These are phyloP conservation scores for Speleostelium caveatum DNA, from an alignment of 78 protist species.

Conservation along the genomic window DNA sequence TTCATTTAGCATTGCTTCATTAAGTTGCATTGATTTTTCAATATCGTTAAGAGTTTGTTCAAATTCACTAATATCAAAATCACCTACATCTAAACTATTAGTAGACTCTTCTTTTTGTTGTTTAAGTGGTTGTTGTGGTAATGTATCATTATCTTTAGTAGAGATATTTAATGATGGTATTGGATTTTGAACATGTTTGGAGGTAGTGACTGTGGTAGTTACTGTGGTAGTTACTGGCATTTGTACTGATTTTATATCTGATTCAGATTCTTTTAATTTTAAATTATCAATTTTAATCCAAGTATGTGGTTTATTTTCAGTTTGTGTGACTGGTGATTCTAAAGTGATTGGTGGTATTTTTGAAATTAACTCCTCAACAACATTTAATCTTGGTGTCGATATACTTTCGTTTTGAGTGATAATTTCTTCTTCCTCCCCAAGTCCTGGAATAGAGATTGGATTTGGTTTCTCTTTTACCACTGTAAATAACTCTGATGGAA, in stretches of 20 bases:
- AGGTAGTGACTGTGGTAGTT: conserved; percentile 13
- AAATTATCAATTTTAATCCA: too few relatives aligned
- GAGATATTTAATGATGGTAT: background rate
- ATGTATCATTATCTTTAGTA: too few relatives aligned
- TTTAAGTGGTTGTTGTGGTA: background rate
- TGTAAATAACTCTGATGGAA: conserved; percentile 15
- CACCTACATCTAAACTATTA: background rate
- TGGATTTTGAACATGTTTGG: background rate
- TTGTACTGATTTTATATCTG: too few relatives aligned
- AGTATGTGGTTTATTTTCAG: too few relatives aligned
- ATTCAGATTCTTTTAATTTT: too few relatives aligned
- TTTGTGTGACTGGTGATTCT: too few relatives aligned
- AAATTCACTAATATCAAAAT: conserved; percentile 2
- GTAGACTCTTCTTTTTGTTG: background rate
- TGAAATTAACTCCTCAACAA: too few relatives aligned
- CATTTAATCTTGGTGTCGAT: too few relatives aligned
- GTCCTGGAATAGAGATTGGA: background rate
- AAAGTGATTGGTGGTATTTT: too few relatives aligned
- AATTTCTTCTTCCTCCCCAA: background rate
- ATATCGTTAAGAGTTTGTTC: conserved; percentile 63
- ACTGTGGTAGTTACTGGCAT: background rate
- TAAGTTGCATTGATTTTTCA: background rate
- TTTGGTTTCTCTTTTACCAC: background rate
- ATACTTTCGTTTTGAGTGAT: too few relatives aligned
- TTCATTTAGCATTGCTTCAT: background rate